phyloP scores from a whole-genome alignment of 2,329 filamentous ascomycete genomes.

The Trichoderma aggressivum region DNA sequence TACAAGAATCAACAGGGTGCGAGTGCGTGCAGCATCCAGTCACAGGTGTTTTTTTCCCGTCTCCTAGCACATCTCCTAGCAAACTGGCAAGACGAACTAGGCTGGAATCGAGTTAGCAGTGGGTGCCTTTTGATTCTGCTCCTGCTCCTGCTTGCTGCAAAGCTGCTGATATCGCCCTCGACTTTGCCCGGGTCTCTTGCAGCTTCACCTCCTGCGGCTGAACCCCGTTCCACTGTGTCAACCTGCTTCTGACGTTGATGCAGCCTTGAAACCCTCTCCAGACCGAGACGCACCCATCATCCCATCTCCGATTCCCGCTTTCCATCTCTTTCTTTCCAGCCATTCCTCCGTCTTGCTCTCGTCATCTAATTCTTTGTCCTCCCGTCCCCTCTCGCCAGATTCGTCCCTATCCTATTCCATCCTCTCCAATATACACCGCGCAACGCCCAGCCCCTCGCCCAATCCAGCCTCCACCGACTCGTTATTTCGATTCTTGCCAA shows the following conservation, averaged over 20 bases:
- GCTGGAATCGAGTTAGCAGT: conserved; percentile 9
- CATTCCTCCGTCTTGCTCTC: background rate
- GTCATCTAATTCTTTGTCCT: conserved; percentile 4
- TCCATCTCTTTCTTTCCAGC: background rate
- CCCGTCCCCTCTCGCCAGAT: background rate
- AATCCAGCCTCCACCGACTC: conserved; percentile 12
- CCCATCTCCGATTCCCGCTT: conserved; percentile 13
- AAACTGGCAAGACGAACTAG: conserved; percentile 1
- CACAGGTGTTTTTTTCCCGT: background rate
- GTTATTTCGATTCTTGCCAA: conserved; percentile 1
- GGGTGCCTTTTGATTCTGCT: background rate
- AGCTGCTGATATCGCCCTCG: conserved; percentile 16
- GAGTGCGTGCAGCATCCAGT: background rate
- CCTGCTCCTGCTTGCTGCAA: background rate
- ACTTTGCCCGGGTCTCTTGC: conserved; percentile 11
- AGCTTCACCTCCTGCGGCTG: conserved; percentile 37
- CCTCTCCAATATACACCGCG: background rate
- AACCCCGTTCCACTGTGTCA: conserved; percentile 35
- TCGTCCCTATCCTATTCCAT: background rate
- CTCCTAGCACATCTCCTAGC: conserved; percentile 5
- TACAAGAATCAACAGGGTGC: conserved; percentile 15
- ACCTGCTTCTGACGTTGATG: conserved; percentile 35
- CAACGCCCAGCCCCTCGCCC: conserved; percentile 13
- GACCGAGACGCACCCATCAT: conserved; percentile 32
- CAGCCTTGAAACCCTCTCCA: conserved; percentile 20